A percentile compares a stretch with the other conserved stretches of the same genome.
These are phyloP conservation scores for Paracoccidioides brasiliensis DNA, from an alignment of 2,329 filamentous ascomycete species.

Conservation along the genomic window DNA sequence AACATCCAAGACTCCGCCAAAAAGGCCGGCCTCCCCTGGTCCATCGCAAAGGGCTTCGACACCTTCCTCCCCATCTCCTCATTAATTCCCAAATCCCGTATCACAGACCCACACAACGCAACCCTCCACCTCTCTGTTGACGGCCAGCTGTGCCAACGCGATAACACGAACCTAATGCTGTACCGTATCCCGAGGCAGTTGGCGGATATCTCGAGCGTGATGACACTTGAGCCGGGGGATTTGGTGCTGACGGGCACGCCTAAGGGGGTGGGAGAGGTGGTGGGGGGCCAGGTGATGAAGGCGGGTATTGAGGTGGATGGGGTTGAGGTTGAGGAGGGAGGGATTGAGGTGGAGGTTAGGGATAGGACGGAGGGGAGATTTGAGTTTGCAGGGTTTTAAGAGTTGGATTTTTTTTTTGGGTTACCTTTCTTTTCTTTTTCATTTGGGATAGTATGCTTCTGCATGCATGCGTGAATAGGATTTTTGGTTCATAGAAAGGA, in stretches of 20 bases:
- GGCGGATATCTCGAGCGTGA: slow-evolving; percentile 85
- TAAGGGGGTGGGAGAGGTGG: slow-evolving; percentile 81
- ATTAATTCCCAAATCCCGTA: slow-evolving; percentile 63
- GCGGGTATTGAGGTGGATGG: slow-evolving; percentile 70
- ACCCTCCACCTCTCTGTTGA: slow-evolving; percentile 82
- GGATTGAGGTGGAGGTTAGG: slow-evolving; percentile 69
- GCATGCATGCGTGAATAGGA: too few relatives aligned
- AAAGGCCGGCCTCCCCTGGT: slow-evolving; percentile 91
- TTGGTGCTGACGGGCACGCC: slow-evolving; percentile 94
- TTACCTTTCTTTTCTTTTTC: background rate
- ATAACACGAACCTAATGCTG: slow-evolving; percentile 88
- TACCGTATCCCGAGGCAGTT: slow-evolving; percentile 79
- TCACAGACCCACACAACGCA: slow-evolving; percentile 77
- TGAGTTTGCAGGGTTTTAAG: slow-evolving; percentile 58
- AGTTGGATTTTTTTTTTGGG: background rate
- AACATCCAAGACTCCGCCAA: slow-evolving; percentile 96
- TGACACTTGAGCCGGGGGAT: slow-evolving; percentile 85
- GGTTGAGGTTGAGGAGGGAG: slow-evolving; percentile 71
- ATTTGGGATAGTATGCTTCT: too few relatives aligned
- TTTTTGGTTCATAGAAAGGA: too few relatives aligned
- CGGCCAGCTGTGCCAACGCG: slow-evolving; percentile 60
- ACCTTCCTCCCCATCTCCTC: slow-evolving; percentile 84
- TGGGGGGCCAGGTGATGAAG: slow-evolving; percentile 73
- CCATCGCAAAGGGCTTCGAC: slow-evolving; percentile 93
- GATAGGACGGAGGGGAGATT: slow-evolving; percentile 61